phyloP scores from a whole-genome alignment of 2,329 filamentous ascomycete genomes.

The Tolypocladium album region DNA sequence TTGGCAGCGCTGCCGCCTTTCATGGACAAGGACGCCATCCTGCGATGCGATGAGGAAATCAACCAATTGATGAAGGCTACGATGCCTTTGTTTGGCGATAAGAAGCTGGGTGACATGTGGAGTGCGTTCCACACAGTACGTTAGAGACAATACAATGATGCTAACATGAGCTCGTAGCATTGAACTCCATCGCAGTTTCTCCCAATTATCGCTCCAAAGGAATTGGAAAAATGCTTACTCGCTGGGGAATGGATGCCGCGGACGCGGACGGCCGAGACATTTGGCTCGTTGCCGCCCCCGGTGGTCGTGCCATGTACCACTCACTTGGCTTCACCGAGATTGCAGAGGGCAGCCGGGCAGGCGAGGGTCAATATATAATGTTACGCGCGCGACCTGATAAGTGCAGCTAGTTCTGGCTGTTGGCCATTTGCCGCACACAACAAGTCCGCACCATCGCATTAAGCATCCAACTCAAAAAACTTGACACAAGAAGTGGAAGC shows the following conservation, averaged over 20 bases:
- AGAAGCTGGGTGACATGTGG: not conserved
- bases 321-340: not conserved
- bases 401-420: too few species aligned
- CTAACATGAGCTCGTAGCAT: not conserved
- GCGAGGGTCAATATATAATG: not conserved
- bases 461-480: too few species aligned
- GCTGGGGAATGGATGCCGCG: not conserved
- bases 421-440: too few species aligned
- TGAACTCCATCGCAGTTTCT: not conserved
- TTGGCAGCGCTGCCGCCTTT: not conserved
- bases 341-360: not conserved
- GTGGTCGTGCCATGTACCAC: not conserved
- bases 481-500: too few species aligned
- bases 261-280: not conserved
- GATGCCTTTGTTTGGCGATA: not conserved
- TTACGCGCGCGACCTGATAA: too few species aligned
- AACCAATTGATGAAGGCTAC: not conserved
- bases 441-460: too few species aligned
- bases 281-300: not conserved
- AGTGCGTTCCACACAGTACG: not conserved
- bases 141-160: too few species aligned
- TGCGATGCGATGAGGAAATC: not conserved
- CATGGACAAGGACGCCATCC: not conserved
- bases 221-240: not conserved
- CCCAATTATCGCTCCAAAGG: not conserved